phyloP scores from a whole-genome alignment of 2,329 filamentous ascomycete species.

The Cadophora malorum region DNA sequence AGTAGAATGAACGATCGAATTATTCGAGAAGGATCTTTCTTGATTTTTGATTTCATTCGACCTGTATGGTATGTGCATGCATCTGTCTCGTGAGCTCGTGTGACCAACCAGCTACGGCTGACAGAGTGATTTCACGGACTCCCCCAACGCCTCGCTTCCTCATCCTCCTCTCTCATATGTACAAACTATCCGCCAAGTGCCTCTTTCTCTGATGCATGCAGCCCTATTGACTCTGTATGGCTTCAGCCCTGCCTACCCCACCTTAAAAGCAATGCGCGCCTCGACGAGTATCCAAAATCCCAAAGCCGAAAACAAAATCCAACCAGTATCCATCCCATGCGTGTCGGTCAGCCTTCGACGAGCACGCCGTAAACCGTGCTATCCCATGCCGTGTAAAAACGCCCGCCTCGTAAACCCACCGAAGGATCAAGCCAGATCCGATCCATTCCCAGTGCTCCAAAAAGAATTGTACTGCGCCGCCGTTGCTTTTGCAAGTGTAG shows the following conservation, averaged over 20 bases:
- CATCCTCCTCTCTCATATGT: background rate
- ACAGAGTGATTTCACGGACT: too few relatives aligned
- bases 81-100: constrained; percentile 18
- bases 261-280: background rate
- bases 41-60: constrained; percentile 14
- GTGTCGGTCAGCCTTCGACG: background rate
- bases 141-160: background rate
- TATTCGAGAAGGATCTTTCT: constrained; percentile 9
- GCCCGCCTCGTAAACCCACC: background rate
- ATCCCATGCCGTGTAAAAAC: background rate
- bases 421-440: background rate
- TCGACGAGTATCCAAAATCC: background rate
- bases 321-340: background rate
- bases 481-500: constrained; percentile 15
- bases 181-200: background rate
- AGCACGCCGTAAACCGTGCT: background rate
- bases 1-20: background rate
- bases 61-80: constrained; percentile 12
- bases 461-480: constrained; percentile 1
- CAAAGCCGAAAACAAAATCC: background rate
- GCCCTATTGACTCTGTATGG: background rate
- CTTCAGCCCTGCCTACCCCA: background rate
- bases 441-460: constrained; percentile 9
- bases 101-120: too few relatives aligned
- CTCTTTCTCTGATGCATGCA: background rate